Base-by-base conservation (phyloP, 148 eudicot species). In the Nyssa sinensis region DNA sequence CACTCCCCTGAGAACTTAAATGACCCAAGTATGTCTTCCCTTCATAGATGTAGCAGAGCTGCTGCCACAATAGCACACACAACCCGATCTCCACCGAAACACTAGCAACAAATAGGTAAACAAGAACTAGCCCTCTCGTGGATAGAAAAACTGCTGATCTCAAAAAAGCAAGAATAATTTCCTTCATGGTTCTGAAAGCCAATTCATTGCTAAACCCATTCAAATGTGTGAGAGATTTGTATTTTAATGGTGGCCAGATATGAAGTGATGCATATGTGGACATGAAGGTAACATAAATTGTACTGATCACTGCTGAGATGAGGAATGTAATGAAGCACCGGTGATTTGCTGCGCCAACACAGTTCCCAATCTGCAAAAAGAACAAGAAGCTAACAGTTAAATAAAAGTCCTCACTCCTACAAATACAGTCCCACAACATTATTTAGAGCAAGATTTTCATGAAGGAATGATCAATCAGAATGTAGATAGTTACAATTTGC, bases 341-440 rank as follows among this genome's bases (percentile, higher is more conserved):
- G 79, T 92, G 97, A 76, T 95, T 92, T 62, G 88, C 90, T 35
- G 99, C 86, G 59, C 99, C 97, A 33, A 95, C 96, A 76, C 99
- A 95, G 72, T 95, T 95, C 27, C 99, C 99, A 74, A 95, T 90
- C 99, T 95, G 97, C 82, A 78, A 44, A 72, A 8, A 28, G 16
- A 62, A 71, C 34, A 12, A 69, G 37, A 49, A 66, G 7, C 65
- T 5, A 35, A 49, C 25, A 16, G 23, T 37, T 64, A 59, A 59
- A 32, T 28, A 16, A 0, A 29, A 21, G 13, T 25, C 64, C 19
- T 25, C 4, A 9, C 44, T 37, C 44, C 44, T 37, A 37, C 44
- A 37, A 37, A 37, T 9, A 37, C 4, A 37, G 9, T 37, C 44
- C n/a, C 44, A 37, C 44, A 3, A 37, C 9, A 37, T 37, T n/a